Evolutionary conservation across 2,329 filamentous ascomycete species (phyloP), one percentile per base, ranked within the genome.

Genomic region (Magnaporthiopsis rhizophila): DNA sequence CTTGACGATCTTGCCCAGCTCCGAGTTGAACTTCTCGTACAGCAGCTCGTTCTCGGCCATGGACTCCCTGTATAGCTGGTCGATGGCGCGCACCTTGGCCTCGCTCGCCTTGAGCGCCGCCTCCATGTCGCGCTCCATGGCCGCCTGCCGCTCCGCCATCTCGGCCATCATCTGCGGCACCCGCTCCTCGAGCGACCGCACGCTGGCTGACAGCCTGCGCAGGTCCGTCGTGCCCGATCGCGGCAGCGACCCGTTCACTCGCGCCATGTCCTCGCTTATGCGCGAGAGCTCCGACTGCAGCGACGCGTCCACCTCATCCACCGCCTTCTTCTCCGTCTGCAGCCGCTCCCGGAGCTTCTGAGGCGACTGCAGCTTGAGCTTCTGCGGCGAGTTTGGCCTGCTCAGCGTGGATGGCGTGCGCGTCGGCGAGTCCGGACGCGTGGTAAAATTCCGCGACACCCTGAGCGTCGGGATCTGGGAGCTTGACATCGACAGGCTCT

Each of bases 21-120:
- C 94, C n/a, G 87, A 85, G 71, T 97, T 97, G 80, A 97, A 97
- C 66, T 88, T 89, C 69, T 94, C 90, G 75, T 97, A 97, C 64
- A 98, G 81, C 36, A 94, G 85, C 77, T 97, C 93, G 70, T 97
- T 98, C 79, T 98, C 94, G 0, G 91, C 90, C 70, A 88, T 92
- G 21, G 88, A 86, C 72, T 97, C 92, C 68, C 91, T 90, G 78
- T 96, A 96, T 62, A 97, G 79, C 76, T 96, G 90, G 73, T 97
- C 93, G 63, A 97, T 86, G 57, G 89, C 89, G 70, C 88, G 89
- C 65, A 89, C 88, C 70, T 95, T 93, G 65, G 83, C 84, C 73
- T 97, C 92, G 18, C 86, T 87, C 1, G 91, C 86, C 70, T 86
- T 83, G 18, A 97, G 80, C 1, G 87, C 88, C 26, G 80, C 85